Evolutionary conservation across 805 yeast genomes (phyloP), one percentile per base, ranked within the genome.

Genomic region (Ascoidea asiatica): DNA sequence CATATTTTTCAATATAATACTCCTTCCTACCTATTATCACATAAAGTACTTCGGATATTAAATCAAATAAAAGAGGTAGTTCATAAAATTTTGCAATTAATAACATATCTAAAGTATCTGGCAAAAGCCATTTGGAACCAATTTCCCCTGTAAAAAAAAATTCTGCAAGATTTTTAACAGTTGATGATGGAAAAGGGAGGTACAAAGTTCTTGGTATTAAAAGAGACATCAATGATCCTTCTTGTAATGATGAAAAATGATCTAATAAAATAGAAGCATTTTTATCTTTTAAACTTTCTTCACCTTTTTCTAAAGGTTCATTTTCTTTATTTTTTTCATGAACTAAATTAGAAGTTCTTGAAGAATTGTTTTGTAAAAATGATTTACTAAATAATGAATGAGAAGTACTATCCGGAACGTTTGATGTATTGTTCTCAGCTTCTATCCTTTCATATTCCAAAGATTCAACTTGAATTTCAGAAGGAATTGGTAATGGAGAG

Each of bases 61-160:
- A 65, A 53, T 81, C 87, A 56, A 79, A 80, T 21, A 84, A 62
- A 43, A 83, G 61, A 2, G 90, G 89, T 20, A 83, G 68, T 48
- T 79, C 80, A 54, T 77, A 81, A 48, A 75, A 68, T 52, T 79
- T 79, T 2, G 89, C 70, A 53, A 79, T 67, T 33, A 77, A 57
- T 50, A 82, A 63, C 41, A 78, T 67, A 50, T 81, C 87, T 37
- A 81, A 65, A 0, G 82, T 73, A 0, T 83, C 77, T 0, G 73
- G 65, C 37, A 83, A 60, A n/a, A 69, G 60, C 90, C 90, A 82
- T 52, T 73, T 79, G 44, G 79, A 75, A 21, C 86, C 86, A 19
- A 84, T 74, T 58, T 82, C 88, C 1, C 92, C 94, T 4, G 89
- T 83, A 53, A 79, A 81, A 45, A 84, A 65, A 56, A 77, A 84